Conservation (phyloP, 164 flowering plant species). For the Aristolochia californica region DNA sequence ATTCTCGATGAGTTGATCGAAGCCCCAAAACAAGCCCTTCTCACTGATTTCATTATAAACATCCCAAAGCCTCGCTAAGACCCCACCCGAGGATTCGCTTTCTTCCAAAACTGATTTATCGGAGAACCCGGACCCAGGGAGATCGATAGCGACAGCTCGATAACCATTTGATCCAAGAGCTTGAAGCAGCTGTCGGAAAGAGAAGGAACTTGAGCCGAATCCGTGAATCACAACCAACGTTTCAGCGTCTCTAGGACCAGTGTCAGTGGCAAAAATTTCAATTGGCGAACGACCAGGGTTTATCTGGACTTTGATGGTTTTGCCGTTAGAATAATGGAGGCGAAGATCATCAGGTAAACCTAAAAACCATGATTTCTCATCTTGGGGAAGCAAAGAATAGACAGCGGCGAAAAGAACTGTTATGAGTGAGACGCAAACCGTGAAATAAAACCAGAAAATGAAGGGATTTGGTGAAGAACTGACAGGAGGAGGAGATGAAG, state of each 20-base stretch:
- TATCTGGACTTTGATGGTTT: slow-evolving; percentile 54
- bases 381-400: slow-evolving; percentile 35
- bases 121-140: slow-evolving; percentile 90
- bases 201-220: slow-evolving; percentile 61
- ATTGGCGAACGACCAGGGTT: slow-evolving; percentile 32
- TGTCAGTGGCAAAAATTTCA: slow-evolving; percentile 52
- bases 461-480: slow-evolving; percentile 33
- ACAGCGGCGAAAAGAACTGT: slow-evolving; percentile 23
- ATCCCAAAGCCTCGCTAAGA: slow-evolving; percentile 40
- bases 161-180: slow-evolving; percentile 41
- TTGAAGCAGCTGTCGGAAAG: slow-evolving; percentile 36
- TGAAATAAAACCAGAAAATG: slow-evolving; percentile 75
- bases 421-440: slow-evolving; percentile 46
- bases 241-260: slow-evolving; percentile 35
- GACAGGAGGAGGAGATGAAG: background rate
- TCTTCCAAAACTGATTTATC: slow-evolving; percentile 45
- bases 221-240: slow-evolving; percentile 69
- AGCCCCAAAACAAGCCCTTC: slow-evolving; percentile 90
- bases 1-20: slow-evolving; percentile 73
- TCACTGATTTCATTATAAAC: slow-evolving; percentile 53
- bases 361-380: slow-evolving; percentile 77
- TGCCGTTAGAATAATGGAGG: slow-evolving; percentile 66
- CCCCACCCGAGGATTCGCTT: slow-evolving; percentile 22
- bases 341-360: slow-evolving; percentile 45
- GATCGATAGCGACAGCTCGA: slow-evolving; percentile 58